These are phyloP conservation scores for Pascua sp. DNA, from an alignment of 1,284 basidiomycete genomes.

Conservation along the genomic window DNA sequence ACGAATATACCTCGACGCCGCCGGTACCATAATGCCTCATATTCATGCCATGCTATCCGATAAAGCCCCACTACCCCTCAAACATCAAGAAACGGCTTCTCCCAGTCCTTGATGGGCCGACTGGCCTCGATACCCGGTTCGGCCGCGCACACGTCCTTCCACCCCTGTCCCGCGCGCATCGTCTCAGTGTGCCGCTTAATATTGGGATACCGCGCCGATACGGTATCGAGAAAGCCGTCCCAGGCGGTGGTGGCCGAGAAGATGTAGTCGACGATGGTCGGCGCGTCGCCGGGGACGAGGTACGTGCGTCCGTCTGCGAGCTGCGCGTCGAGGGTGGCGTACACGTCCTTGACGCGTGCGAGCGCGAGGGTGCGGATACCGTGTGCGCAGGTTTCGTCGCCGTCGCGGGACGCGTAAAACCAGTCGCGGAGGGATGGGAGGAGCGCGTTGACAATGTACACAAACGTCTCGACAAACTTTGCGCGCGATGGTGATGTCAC, in stretches of 20 bases:
- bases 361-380: constrained; percentile 13
- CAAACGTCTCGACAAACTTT: constrained; percentile 19
- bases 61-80: no score
- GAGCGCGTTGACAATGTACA: constrained; percentile 22
- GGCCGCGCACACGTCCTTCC: constrained; percentile 2
- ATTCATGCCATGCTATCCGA: no score
- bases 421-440: constrained; percentile 27
- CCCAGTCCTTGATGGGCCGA: constrained; percentile 7
- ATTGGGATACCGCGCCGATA: constrained; percentile 3
- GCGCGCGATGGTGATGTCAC: constrained; percentile 5
- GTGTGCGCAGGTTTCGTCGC: constrained; percentile 1
- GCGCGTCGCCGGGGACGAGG: constrained; percentile 1
- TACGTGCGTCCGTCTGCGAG: background rate
- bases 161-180: constrained; percentile 7
- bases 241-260: constrained; percentile 11
- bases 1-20: no score
- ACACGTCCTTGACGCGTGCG: constrained; percentile 7
- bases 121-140: background rate
- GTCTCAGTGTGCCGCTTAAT: constrained; percentile 3
- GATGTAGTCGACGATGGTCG: constrained; percentile 11
- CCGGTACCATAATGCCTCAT: no score
- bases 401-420: constrained; percentile 25
- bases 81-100: constrained; percentile 8
- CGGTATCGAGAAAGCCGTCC: constrained; percentile 8
- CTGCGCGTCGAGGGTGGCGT: constrained; percentile 1